phyloP scores from a whole-genome alignment of 192 early-diverging fungal genomes.

The Coemansia sp. region DNA sequence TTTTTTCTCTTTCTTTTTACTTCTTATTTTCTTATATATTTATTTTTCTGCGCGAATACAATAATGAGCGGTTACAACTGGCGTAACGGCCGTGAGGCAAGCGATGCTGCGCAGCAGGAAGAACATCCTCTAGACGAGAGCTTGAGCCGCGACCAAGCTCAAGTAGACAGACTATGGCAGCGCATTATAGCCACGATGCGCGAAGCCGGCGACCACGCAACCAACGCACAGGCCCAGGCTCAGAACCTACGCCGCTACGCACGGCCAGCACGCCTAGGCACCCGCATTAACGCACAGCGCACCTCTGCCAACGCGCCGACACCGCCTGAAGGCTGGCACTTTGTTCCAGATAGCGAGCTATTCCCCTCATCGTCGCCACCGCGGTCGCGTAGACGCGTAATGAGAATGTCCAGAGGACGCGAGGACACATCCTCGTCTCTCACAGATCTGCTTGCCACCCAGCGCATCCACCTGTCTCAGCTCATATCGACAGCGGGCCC shows the following conservation, averaged over 20 bases:
- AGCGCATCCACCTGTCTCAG: neutral
- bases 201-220: neutral
- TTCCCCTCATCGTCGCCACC: conserved; percentile 2
- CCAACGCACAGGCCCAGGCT: neutral
- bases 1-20: neutral
- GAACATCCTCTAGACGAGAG: neutral
- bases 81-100: neutral
- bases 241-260: neutral
- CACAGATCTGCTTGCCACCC: neutral
- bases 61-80: neutral
- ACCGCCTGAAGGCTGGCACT: conserved; percentile 1
- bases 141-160: conserved; percentile 1
- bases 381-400: conserved; percentile 7
- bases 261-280: neutral
- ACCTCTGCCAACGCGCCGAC: neutral
- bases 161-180: conserved; percentile 26
- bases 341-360: neutral
- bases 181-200: conserved; percentile 11
- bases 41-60: neutral
- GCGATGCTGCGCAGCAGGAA: neutral
- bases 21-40: neutral
- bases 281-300: neutral
- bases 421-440: neutral
- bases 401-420: neutral
- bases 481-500: neutral